Evolutionary conservation across 2,329 filamentous ascomycete species (phyloP).

Genomic region (Cercospora citrullina): DNA sequence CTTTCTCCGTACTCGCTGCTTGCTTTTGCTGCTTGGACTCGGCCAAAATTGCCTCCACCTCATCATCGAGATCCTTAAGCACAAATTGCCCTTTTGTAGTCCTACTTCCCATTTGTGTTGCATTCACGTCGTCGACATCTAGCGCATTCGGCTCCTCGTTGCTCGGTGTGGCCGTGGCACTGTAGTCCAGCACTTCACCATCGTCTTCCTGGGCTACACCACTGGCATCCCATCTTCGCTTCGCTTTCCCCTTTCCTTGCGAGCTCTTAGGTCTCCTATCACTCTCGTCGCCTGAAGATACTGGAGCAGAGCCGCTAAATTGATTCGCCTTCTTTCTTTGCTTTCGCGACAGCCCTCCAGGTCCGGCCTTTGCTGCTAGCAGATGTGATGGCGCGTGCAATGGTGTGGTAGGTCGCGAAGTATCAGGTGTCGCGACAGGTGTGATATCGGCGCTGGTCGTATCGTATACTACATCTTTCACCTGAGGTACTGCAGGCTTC

Average conservation of each 20-base stretch:
- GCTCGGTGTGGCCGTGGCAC: constrained; percentile 57
- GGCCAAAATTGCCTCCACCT: constrained; percentile 86
- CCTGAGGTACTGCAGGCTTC: constrained; percentile 43
- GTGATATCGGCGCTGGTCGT: constrained; percentile 66
- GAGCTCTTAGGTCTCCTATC: constrained; percentile 53
- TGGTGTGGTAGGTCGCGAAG: constrained; percentile 78
- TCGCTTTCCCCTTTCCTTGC: constrained; percentile 70
- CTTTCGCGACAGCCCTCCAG: constrained; percentile 76
- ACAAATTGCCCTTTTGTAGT: constrained; percentile 91
- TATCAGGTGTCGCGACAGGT: constrained; percentile 68
- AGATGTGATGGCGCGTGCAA: constrained; percentile 58
- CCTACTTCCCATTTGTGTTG: constrained; percentile 79
- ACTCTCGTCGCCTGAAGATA: constrained; percentile 82
- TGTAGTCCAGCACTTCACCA: constrained; percentile 83
- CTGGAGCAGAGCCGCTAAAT: constrained; percentile 55
- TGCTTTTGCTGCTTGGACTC: constrained; percentile 68
- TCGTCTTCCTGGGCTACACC: constrained; percentile 79
- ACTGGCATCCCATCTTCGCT: constrained; percentile 88
- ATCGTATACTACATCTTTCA: constrained; percentile 26
- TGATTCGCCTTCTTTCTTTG: constrained; percentile 67
- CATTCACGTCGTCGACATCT: constrained; percentile 71
- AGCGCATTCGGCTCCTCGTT: constrained; percentile 53
- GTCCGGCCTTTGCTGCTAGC: constrained; percentile 71
- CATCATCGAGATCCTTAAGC: constrained; percentile 86
- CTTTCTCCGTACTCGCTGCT: constrained; percentile 53